Conservation (phyloP, 768 basidiomycete genomes). For the Lentinus tigrinus region DNA sequence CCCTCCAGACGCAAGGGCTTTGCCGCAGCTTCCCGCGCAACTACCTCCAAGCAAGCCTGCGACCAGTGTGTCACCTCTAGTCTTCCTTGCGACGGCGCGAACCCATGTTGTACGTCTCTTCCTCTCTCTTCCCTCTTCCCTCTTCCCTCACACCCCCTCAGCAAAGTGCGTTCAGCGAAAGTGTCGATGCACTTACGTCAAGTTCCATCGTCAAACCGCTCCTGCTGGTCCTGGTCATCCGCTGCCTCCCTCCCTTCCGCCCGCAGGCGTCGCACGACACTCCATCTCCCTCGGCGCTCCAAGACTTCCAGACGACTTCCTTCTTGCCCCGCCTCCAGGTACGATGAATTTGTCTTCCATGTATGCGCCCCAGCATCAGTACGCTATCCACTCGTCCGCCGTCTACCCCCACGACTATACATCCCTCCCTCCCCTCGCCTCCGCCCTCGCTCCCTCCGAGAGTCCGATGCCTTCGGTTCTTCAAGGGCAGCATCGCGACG, state of each 20-base stretch:
- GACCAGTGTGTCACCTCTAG: constrained; percentile 80
- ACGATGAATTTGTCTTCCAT: constrained; percentile 31
- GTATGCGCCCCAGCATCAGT: constrained; percentile 24
- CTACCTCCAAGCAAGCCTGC: constrained; percentile 80
- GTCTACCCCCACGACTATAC: constrained; percentile 30
- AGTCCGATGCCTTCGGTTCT: neutral
- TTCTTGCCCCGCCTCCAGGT: constrained; percentile 38
- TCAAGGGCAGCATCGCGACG: neutral
- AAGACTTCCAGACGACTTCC: constrained; percentile 41
- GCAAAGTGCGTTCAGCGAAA: constrained; percentile 76
- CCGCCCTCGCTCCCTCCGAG: constrained; percentile 7
- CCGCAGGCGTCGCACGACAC: constrained; percentile 19
- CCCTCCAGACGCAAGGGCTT: constrained; percentile 62
- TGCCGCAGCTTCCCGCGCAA: constrained; percentile 65
- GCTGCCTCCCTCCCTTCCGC: constrained; percentile 29
- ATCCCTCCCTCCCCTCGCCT: constrained; percentile 15
- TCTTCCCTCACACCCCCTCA: constrained; percentile 25
- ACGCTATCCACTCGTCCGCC: constrained; percentile 27
- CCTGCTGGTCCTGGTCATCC: constrained; percentile 73
- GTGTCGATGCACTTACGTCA: constrained; percentile 74
- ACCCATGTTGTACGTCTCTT: constrained; percentile 65
- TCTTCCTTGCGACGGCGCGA: constrained; percentile 75
- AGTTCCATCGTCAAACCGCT: constrained; percentile 80
- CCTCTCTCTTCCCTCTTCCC: constrained; percentile 4
- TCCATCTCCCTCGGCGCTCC: constrained; percentile 20